Base-by-base conservation (phyloP, 176 grass and related monocot genomes). In the Stipa capillata region DNA sequence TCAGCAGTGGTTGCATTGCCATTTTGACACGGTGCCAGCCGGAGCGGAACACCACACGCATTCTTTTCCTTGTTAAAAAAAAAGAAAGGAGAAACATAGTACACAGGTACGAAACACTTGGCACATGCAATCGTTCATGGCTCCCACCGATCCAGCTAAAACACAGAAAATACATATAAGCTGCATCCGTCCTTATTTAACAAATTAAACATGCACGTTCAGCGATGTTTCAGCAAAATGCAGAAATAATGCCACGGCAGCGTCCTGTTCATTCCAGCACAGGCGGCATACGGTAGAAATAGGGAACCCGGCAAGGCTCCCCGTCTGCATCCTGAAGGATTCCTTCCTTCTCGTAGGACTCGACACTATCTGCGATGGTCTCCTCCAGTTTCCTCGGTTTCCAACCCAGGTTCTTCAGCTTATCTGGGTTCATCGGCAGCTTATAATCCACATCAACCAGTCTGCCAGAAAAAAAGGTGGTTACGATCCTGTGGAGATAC, bases 361-460 rank as follows among this genome's bases (percentile, higher is more conserved):
- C 67, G 0, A 85, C 2, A 68, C 60, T 76, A 15, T 87, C 81
- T 8, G 5, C 10, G 1, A 90, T 73, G 2, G 65, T 87, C 70
- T 90, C 81, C 61, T 82, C 67, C 4, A 83, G 35, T 12, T 69
- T 62, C 53, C 73, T 79, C 28, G 73, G 56, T 29, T 82, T 79
- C 87, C 91, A 90, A 3, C 82, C 82, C 18, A 79, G 27, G 18
- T 39, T 87, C 55, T 71, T 75, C 20, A 87, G 63, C 42, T 93
- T 90, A 18, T 76, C 33, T 2, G 82, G 85, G 1, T 24, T 63
- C 48, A 87, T 51, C 5, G 18, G 53, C 20, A 28, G 6, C 59
- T 44, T 49, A 27, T 33, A 23, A 48, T 75, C 54, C 1, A 17
- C 24, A 49, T 59, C 74, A 44, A 69, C 65, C 39, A 69, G 40